Percentiles rank a stretch among this genome's conserved stretches.
These are phyloP conservation scores for Lenwebbia sp. DNA, from an alignment of 345 rosid species.

Conservation along the genomic window DNA sequence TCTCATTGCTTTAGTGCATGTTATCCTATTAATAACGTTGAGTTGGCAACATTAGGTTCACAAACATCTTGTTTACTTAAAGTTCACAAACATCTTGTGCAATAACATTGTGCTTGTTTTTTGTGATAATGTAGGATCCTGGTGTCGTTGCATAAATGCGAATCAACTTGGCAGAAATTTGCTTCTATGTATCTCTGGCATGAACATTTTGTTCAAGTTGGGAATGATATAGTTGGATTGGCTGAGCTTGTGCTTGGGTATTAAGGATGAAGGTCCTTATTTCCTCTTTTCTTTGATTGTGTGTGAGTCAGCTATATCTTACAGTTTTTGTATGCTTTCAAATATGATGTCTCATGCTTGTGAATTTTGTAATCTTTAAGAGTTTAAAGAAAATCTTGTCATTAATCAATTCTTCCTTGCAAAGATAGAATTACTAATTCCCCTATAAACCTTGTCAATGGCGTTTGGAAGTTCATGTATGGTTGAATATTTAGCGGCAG, in stretches of 20 bases:
- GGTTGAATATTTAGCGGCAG: neutral
- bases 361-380: neutral
- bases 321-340: slow-evolving; percentile 1
- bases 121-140: slow-evolving; percentile 43
- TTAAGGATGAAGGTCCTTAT: neutral
- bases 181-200: neutral
- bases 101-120: neutral
- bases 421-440: neutral
- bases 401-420: neutral
- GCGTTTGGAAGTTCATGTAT: neutral
- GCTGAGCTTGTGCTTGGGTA: neutral
- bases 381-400: neutral
- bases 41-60: neutral
- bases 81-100: neutral
- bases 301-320: neutral
- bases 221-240: neutral
- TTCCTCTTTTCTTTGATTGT: neutral
- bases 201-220: neutral
- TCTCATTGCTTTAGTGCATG: neutral
- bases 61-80: neutral
- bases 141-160: slow-evolving; percentile 61
- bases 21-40: neutral
- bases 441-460: neutral
- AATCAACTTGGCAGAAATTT: neutral
- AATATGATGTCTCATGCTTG: neutral